Evolutionary conservation across 129 eudicot species (phyloP).

Genomic region (Flaveria ramosissima): DNA sequence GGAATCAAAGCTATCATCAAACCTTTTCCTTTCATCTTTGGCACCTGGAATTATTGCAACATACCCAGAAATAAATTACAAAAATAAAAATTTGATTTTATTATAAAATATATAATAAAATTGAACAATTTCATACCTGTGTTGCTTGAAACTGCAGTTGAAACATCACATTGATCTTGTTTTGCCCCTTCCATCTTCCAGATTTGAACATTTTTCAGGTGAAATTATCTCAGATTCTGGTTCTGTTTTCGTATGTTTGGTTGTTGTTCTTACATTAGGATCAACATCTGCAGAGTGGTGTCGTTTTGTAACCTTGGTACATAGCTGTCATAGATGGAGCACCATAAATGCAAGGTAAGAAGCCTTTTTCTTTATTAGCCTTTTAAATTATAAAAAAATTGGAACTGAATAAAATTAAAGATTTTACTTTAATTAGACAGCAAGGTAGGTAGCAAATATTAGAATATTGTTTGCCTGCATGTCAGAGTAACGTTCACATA

Average conservation of each 20-base stretch:
- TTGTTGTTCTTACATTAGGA: conserved; percentile 31
- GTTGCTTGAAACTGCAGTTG: conserved; percentile 90
- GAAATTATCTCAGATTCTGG: not conserved
- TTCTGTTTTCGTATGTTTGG: not conserved
- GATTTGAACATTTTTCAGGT: conserved; percentile 77
- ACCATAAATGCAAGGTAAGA: conserved; percentile 46
- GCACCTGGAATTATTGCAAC: conserved; percentile 59
- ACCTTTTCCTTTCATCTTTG: conserved; percentile 63
- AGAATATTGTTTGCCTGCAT: conserved; percentile 27
- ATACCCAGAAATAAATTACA: conserved; percentile 6
- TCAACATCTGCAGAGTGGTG: conserved; percentile 26
- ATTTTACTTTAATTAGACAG: conserved; percentile 38
- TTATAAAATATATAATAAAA: not conserved
- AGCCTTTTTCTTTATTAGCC: conserved; percentile 42
- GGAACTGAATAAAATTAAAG: not conserved
- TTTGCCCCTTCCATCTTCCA: conserved; percentile 68
- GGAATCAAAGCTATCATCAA: conserved; percentile 85
- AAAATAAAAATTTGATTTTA: not conserved
- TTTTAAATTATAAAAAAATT: not conserved
- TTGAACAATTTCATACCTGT: conserved; percentile 48
- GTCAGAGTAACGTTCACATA: conserved; percentile 34
- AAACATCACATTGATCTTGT: conserved; percentile 87
- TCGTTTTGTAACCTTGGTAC: conserved; percentile 28
- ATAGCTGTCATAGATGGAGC: conserved; percentile 40
- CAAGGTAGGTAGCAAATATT: conserved; percentile 42